Conservation (phyloP, 208 protist species). For the Tritrichomonas musculus region DNA sequence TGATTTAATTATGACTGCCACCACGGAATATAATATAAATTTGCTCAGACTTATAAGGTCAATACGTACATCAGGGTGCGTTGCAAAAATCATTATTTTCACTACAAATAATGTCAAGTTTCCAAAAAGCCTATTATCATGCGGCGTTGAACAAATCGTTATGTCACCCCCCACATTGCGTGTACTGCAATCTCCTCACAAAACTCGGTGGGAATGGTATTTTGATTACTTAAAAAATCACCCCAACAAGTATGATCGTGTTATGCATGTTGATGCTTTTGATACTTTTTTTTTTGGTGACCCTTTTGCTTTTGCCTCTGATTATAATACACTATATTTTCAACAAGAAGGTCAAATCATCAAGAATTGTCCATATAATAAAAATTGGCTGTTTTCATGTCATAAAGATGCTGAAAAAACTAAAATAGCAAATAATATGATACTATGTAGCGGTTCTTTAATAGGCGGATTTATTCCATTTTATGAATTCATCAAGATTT, state of each 20-base stretch:
- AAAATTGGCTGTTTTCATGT: not conserved
- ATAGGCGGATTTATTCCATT: not conserved
- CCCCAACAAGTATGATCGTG: not conserved
- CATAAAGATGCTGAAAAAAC: not conserved
- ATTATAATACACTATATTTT: not conserved
- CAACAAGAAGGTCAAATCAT: not conserved
- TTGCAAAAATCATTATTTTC: not conserved
- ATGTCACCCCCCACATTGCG: not conserved
- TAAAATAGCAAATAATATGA: not conserved
- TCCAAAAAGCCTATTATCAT: not conserved
- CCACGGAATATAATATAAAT: too few species aligned
- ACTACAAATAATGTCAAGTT: not conserved
- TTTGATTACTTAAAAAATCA: not conserved
- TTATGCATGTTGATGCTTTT: not conserved
- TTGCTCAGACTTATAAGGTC: not conserved
- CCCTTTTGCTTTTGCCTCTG: not conserved
- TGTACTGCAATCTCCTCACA: not conserved
- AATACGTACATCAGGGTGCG: not conserved
- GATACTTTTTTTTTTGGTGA: slow-evolving; percentile 31
- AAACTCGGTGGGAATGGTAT: slow-evolving; percentile 19
- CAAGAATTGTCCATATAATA: not conserved
- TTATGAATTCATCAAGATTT: not conserved
- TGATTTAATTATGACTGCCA: too few species aligned
- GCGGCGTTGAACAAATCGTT: not conserved
- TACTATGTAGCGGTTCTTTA: slow-evolving; percentile 15